Base-by-base conservation (phyloP, 2,329 filamentous ascomycete genomes). In the Neobulgaria alba region DNA sequence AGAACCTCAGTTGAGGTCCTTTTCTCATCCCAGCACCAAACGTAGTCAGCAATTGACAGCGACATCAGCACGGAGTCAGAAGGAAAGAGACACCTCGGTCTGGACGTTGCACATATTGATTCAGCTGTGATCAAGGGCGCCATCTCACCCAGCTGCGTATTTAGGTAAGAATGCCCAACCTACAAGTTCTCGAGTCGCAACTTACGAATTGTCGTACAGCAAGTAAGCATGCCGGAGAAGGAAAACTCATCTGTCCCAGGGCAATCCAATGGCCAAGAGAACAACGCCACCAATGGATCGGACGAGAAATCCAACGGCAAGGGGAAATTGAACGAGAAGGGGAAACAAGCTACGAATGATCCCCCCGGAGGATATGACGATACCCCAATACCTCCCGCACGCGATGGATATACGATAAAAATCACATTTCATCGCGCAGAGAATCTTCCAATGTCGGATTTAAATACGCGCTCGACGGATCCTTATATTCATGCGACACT, bases 401-500 rank as follows among this genome's bases (percentile, higher is more conserved):
- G 82, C 7, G 78, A 81, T 5, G 88, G 89, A 18, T 95, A 84
- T 64, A 95, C 86, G 0, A 60, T 95, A 49, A 83, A 81, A 58
- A 82, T 96, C 64, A 88, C 79, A 37, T 86, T 96, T 59, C 82
- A 90, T 61, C 73, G 77, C 43, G 90, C 89, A 1, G 68, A 69
- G 46, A 88, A 94, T 58, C 75, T 96, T 3, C 87, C 90, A 2
- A 75, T 85, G 33, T 85, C 83, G 41, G 90, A 96, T 62, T 67
- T 94, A 52, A 74, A 77, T 55, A 78, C 79, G 9, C 71, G 82
- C 23, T 83, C 86, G 2, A 86, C 87, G 2, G 90, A 96, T 59
- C 88, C 90, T 0, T 96, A 80, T 58, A 67, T 95, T 29, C 65
- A 76, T 10, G 85, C 86, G 23, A 84, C 85, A n/a, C 67, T 95